Evolutionary conservation across 805 yeast species (phyloP).

Genomic region (Saccharomycopsis fibuligera): DNA sequence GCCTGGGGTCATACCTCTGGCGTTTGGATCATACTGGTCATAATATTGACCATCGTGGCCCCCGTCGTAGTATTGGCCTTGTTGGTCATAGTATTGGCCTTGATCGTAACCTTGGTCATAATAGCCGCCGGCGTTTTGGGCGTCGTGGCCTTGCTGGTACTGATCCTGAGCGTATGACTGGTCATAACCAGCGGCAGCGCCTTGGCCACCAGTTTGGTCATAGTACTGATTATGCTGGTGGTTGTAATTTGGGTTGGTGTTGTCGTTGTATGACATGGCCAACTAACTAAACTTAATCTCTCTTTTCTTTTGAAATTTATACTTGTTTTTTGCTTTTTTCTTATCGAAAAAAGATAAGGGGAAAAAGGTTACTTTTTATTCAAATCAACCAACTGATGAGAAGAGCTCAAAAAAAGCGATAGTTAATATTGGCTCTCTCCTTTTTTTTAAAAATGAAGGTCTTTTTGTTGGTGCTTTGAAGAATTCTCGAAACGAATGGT

Average conservation of each 20-base stretch:
- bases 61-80: slow-evolving; percentile 34
- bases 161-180: slow-evolving; percentile 19
- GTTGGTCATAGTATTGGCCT: slow-evolving; percentile 37
- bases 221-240: slow-evolving; percentile 1
- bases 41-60: slow-evolving; percentile 33
- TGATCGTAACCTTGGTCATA: slow-evolving; percentile 38
- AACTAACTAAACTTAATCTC: not conserved
- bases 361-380: too few relatives aligned
- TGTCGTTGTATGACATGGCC: slow-evolving; percentile 20
- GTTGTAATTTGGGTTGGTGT: not conserved
- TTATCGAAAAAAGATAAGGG: too few relatives aligned
- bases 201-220: slow-evolving; percentile 9
- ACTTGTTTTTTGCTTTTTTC: not conserved
- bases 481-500: too few relatives aligned
- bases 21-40: slow-evolving; percentile 37
- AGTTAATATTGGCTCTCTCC: too few relatives aligned
- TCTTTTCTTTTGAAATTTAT: not conserved
- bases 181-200: slow-evolving; percentile 9
- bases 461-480: too few relatives aligned
- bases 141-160: slow-evolving; percentile 16
- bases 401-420: too few relatives aligned
- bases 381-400: too few relatives aligned
- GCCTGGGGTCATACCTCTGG: slow-evolving; percentile 40
- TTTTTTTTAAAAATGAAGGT: too few relatives aligned
- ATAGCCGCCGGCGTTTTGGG: slow-evolving; percentile 27